Percentiles rank a stretch among this genome's conserved stretches.
These are phyloP conservation scores for Alternaria metachromatica DNA, from an alignment of 2,329 filamentous ascomycete genomes.

Conservation along the genomic window DNA sequence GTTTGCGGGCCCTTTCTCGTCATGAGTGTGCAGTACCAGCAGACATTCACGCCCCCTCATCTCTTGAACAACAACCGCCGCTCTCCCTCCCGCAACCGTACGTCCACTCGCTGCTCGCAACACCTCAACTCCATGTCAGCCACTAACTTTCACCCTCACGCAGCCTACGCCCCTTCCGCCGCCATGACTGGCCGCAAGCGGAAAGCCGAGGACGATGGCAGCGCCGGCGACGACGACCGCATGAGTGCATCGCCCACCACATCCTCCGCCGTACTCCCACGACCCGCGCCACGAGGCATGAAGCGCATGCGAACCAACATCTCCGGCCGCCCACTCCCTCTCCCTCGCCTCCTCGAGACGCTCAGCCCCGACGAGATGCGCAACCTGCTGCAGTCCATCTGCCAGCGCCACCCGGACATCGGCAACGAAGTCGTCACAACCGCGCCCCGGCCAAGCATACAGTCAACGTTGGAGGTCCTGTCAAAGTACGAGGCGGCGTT, in stretches of 20 bases:
- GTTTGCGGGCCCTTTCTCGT: constrained; percentile 33
- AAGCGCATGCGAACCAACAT: constrained; percentile 74
- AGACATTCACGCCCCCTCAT: constrained; percentile 66
- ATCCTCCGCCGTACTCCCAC: constrained; percentile 77
- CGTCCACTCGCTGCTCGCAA: constrained; percentile 34
- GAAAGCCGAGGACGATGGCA: constrained; percentile 78
- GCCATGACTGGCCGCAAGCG: constrained; percentile 71
- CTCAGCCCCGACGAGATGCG: constrained; percentile 85
- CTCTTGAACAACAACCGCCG: constrained; percentile 63
- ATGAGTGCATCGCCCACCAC: constrained; percentile 89
- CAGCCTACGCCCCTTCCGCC: constrained; percentile 47
- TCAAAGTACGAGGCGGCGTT: constrained; percentile 81
- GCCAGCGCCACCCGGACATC: constrained; percentile 86
- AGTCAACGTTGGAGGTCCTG: constrained; percentile 80
- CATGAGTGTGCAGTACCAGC: constrained; percentile 68
- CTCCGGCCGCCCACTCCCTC: constrained; percentile 68
- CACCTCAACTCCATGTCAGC: constrained; percentile 6
- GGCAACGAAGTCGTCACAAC: constrained; percentile 81
- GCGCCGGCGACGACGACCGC: constrained; percentile 71
- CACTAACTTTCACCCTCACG: constrained; percentile 14
- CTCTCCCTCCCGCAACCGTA: constrained; percentile 67
- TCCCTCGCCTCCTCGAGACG: constrained; percentile 88
- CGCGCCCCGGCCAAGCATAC: constrained; percentile 85
- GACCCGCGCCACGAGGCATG: constrained; percentile 64
- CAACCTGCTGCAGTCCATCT: constrained; percentile 86